Percentiles rank a stretch among this genome's conserved stretches.
These are phyloP conservation scores for Parsonsia alboflavescens DNA, from an alignment of 257 asterid genomes.

Conservation along the genomic window DNA sequence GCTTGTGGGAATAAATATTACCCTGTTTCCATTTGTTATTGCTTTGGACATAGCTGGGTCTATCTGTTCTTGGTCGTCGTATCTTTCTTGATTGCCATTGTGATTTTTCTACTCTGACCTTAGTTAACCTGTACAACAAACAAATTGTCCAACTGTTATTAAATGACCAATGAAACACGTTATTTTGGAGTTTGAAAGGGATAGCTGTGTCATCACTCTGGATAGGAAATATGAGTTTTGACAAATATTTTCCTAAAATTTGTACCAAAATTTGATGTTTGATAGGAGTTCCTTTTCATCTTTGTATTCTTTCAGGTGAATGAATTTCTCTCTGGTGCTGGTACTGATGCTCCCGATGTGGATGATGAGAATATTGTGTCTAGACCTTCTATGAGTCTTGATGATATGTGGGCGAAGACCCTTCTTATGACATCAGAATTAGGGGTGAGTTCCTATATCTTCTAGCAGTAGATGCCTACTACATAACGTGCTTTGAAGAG, in stretches of 20 bases:
- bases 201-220: conserved; percentile 1
- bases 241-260: background rate
- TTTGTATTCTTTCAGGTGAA: conserved; percentile 51
- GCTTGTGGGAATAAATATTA: background rate
- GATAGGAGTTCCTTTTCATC: conserved; percentile 15
- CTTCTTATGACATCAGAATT: conserved; percentile 82
- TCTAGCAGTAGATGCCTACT: background rate
- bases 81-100: background rate
- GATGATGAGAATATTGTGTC: conserved; percentile 89
- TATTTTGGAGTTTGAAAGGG: background rate
- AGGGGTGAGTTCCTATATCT: conserved; percentile 46
- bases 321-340: conserved; percentile 98
- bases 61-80: background rate
- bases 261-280: background rate
- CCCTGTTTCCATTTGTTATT: background rate
- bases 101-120: background rate
- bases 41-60: background rate
- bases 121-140: background rate
- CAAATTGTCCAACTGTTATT: background rate
- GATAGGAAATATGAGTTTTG: background rate
- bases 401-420: conserved; percentile 99
- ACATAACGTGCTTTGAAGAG: background rate
- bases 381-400: conserved; percentile 92
- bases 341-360: conserved; percentile 99
- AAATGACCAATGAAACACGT: background rate